These are phyloP conservation scores for Porphyra umbilicalis DNA, from an alignment of 31 red algal genomes.

Conservation along the genomic window DNA sequence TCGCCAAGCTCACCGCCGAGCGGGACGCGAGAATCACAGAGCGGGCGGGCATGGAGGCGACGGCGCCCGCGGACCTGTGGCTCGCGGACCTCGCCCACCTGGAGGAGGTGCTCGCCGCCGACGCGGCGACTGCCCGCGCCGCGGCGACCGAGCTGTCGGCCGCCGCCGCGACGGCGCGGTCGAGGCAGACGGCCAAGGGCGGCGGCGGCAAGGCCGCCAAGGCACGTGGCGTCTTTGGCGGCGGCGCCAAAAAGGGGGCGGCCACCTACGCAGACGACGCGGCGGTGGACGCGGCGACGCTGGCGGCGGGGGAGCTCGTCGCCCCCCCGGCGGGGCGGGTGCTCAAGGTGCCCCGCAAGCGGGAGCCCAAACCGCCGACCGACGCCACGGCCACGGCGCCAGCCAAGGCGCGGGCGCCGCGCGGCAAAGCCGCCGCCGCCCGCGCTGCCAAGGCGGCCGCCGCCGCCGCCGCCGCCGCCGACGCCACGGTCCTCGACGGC, in stretches of 20 bases:
- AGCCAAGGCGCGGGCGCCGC: neutral
- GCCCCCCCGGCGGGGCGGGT: neutral
- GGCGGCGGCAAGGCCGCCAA: neutral
- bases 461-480: neutral
- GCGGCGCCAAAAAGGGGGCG: neutral
- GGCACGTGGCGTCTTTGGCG: neutral
- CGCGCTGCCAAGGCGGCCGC: neutral
- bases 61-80: constrained; percentile 61
- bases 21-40: constrained; percentile 58
- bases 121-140: neutral
- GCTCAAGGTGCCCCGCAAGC: neutral
- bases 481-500: neutral
- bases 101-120: constrained; percentile 49
- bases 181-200: neutral
- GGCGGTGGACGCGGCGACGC: neutral
- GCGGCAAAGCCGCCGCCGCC: neutral
- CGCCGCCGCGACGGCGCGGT: neutral
- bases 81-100: constrained; percentile 58
- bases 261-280: neutral
- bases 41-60: constrained; percentile 43
- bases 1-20: constrained; percentile 54
- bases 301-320: neutral
- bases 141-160: neutral
- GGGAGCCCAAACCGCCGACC: too few species aligned
- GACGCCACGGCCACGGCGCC: neutral